phyloP scores from a whole-genome alignment of 768 basidiomycete genomes.

The Mycena galopus region DNA sequence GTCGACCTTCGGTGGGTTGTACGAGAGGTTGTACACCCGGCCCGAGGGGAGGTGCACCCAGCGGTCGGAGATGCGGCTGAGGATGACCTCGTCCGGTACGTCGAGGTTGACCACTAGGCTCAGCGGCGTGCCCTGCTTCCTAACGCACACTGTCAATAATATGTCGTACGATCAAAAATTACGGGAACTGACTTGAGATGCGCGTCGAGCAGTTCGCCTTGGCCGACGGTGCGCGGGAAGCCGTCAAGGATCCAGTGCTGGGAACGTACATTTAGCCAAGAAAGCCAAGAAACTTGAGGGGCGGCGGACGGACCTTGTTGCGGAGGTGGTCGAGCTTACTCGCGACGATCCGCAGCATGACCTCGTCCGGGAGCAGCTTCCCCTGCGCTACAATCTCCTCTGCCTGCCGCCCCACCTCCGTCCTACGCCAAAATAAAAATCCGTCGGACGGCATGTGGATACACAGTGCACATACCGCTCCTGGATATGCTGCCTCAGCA shows the following conservation, averaged over 20 bases:
- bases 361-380: slow-evolving; percentile 80
- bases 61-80: slow-evolving; percentile 89
- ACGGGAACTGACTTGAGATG: slow-evolving; percentile 72
- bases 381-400: slow-evolving; percentile 86
- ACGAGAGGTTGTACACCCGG: slow-evolving; percentile 90
- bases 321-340: slow-evolving; percentile 75
- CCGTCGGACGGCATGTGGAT: not conserved
- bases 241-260: slow-evolving; percentile 95
- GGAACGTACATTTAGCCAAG: not conserved
- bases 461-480: slow-evolving; percentile 59
- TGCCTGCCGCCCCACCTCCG: slow-evolving; percentile 78
- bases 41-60: slow-evolving; percentile 92
- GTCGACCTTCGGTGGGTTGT: slow-evolving; percentile 84
- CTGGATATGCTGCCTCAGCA: slow-evolving; percentile 86
- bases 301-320: slow-evolving; percentile 63
- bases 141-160: slow-evolving; percentile 43
- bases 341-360: slow-evolving; percentile 83
- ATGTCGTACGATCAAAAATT: slow-evolving; percentile 9
- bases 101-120: slow-evolving; percentile 89
- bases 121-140: slow-evolving; percentile 73
- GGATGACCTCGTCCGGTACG: slow-evolving; percentile 89
- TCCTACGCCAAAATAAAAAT: slow-evolving; percentile 53
- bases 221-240: slow-evolving; percentile 90
- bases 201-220: slow-evolving; percentile 82
- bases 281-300: not conserved